phyloP scores from a whole-genome alignment of 768 basidiomycete species.

The Trametes meyenii region DNA sequence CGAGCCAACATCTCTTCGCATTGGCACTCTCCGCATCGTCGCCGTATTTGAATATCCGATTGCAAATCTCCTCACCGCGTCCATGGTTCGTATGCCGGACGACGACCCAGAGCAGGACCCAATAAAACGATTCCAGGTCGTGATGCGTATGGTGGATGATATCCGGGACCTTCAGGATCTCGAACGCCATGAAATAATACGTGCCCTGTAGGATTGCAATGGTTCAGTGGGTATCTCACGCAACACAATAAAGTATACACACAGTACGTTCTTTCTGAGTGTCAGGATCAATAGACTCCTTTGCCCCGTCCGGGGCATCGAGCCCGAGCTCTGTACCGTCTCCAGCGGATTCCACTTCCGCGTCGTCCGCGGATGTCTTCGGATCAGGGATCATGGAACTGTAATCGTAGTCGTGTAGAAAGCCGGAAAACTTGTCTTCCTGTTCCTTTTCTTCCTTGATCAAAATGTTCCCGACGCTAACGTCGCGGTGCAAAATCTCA shows the following conservation, averaged over 20 bases:
- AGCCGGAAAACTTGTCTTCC: background rate
- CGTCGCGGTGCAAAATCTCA: constrained; percentile 11
- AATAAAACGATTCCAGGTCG: constrained; percentile 24
- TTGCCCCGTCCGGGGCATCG: background rate
- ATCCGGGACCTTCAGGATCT: background rate
- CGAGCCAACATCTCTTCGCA: background rate
- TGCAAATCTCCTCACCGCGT: too few relatives aligned
- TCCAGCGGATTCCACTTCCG: too few relatives aligned
- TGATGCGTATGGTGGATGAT: constrained; percentile 8
- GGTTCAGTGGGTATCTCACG: too few relatives aligned
- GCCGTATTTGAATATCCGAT: background rate
- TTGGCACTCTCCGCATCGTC: background rate
- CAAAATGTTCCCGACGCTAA: constrained; percentile 27
- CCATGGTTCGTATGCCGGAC: constrained; percentile 9
- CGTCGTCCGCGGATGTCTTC: background rate
- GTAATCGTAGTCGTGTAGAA: constrained; percentile 23
- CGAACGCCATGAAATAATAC: background rate
- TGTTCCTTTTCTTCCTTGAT: background rate
- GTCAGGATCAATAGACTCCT: background rate
- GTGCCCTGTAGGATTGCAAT: background rate
- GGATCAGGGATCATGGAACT: constrained; percentile 1
- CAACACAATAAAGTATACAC: too few relatives aligned
- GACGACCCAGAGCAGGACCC: constrained; percentile 19
- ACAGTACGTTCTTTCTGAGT: background rate
- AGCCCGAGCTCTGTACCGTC: background rate